Percentiles rank a stretch among this genome's conserved stretches.
Conservation (phyloP, 208 protist species). For the Angomonas deanei region DNA sequence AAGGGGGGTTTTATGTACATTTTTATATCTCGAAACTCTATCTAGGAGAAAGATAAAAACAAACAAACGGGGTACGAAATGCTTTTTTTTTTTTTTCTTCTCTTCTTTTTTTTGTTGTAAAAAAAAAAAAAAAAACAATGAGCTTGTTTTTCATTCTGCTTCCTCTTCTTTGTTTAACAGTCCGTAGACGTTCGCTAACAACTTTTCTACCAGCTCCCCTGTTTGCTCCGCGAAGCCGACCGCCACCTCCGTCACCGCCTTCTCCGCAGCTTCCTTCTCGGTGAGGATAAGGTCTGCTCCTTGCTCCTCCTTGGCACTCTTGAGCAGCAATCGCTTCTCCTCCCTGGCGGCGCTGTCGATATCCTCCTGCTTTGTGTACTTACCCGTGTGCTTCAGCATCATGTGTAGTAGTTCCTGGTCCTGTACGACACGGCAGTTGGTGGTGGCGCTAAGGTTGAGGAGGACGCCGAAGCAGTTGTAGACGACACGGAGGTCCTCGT, state of each 20-base stretch:
- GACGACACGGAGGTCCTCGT: constrained; percentile 73
- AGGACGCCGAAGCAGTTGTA: constrained; percentile 81
- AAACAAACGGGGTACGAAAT: constrained; percentile 4
- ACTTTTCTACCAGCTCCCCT: constrained; percentile 65
- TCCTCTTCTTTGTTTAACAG: constrained; percentile 15
- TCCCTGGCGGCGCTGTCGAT: constrained; percentile 27
- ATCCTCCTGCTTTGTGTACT: constrained; percentile 40
- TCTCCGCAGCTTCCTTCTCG: constrained; percentile 11
- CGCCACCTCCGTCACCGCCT: constrained; percentile 12
- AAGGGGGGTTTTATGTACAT: too few species aligned
- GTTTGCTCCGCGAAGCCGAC: constrained; percentile 54
- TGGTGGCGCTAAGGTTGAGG: constrained; percentile 72
- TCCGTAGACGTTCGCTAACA: constrained; percentile 59
- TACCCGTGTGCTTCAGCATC: constrained; percentile 63
- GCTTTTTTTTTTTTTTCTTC: neutral
- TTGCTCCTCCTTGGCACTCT: neutral
- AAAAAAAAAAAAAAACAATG: neutral
- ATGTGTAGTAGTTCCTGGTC: constrained; percentile 55
- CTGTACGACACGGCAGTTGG: constrained; percentile 52
- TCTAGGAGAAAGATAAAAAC: too few species aligned
- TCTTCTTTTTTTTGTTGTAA: neutral
- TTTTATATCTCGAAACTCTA: too few species aligned
- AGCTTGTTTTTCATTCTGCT: neutral
- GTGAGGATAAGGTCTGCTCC: constrained; percentile 3
- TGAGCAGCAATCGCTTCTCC: constrained; percentile 19